phyloP scores from a whole-genome alignment of 768 basidiomycete species.

The Xerocomus potaroensis region DNA sequence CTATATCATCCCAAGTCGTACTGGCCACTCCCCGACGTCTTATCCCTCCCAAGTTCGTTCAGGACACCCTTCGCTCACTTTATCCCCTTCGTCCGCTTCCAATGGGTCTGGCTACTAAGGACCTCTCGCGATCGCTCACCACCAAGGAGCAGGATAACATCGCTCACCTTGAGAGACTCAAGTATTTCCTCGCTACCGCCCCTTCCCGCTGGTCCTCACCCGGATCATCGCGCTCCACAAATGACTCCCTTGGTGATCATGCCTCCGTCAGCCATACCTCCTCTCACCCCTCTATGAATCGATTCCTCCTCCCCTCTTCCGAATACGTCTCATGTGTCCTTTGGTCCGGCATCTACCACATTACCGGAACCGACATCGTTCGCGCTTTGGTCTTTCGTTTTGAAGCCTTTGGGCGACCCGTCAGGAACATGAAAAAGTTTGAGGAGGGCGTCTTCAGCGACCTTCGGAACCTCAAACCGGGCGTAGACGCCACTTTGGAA shows the following conservation, averaged over 20 bases:
- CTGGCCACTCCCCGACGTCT: constrained; percentile 8
- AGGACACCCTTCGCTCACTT: constrained; percentile 10
- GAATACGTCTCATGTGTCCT: constrained; percentile 89
- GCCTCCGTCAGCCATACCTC: constrained; percentile 39
- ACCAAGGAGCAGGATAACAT: constrained; percentile 64
- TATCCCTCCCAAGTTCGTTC: constrained; percentile 7
- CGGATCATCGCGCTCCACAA: constrained; percentile 27
- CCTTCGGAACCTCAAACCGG: constrained; percentile 89
- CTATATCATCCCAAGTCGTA: constrained; percentile 12
- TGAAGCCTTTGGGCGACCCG: constrained; percentile 88
- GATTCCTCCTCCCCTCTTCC: constrained; percentile 82
- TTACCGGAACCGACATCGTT: constrained; percentile 97
- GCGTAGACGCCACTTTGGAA: constrained; percentile 86
- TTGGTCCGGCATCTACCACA: constrained; percentile 89
- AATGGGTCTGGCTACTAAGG: constrained; percentile 29
- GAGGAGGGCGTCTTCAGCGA: constrained; percentile 97
- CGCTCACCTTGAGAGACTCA: constrained; percentile 75
- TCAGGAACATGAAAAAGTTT: constrained; percentile 93
- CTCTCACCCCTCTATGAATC: constrained; percentile 76
- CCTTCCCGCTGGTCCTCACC: constrained; percentile 64
- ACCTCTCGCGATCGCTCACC: constrained; percentile 47
- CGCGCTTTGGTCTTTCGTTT: constrained; percentile 92
- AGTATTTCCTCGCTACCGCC: constrained; percentile 85
- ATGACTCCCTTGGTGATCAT: constrained; percentile 13
- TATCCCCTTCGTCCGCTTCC: background rate